Percentiles rank a stretch among this genome's conserved stretches.
phyloP scores from a whole-genome alignment of 2,329 filamentous ascomycete genomes.

The Niveomyces coronatus region DNA sequence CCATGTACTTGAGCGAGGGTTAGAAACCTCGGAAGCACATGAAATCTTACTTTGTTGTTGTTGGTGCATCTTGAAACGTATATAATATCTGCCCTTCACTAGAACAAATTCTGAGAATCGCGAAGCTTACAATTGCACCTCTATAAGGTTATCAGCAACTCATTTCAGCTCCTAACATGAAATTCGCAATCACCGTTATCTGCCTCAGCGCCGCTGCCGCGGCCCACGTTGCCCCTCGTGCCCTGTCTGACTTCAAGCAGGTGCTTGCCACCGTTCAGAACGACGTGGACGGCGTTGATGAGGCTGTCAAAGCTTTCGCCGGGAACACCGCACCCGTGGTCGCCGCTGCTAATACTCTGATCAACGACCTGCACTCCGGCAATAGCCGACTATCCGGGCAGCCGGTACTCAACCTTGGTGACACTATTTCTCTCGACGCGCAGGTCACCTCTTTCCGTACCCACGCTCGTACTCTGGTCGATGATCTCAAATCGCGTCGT shows the following conservation, averaged over 20 bases:
- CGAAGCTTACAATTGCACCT: too few relatives aligned
- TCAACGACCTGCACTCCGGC: conserved; percentile 10
- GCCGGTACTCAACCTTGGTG: conserved; percentile 13
- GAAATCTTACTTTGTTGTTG: too few relatives aligned
- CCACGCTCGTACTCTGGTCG: conserved; percentile 14
- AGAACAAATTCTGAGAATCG: too few relatives aligned
- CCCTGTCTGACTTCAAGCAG: not conserved
- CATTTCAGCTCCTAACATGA: not conserved
- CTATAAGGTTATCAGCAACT: too few relatives aligned
- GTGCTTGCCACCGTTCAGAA: conserved; percentile 12
- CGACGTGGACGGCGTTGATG: conserved; percentile 11
- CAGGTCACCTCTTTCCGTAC: conserved; percentile 14
- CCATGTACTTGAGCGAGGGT: too few relatives aligned
- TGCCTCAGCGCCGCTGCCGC: conserved; percentile 3
- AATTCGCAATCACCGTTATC: conserved; percentile 5
- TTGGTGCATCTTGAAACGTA: too few relatives aligned
- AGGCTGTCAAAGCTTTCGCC: conserved; percentile 12
- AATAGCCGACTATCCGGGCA: conserved; percentile 9
- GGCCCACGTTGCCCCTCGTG: conserved; percentile 1
- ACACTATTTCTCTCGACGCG: conserved; percentile 11
- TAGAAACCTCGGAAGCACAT: too few relatives aligned
- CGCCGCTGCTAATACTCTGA: conserved; percentile 8
- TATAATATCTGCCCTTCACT: too few relatives aligned
- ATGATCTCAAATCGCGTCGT: conserved; percentile 11
- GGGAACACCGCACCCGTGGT: conserved; percentile 11